phyloP scores from a whole-genome alignment of 768 basidiomycete genomes.

The Nidularia pulvinata region DNA sequence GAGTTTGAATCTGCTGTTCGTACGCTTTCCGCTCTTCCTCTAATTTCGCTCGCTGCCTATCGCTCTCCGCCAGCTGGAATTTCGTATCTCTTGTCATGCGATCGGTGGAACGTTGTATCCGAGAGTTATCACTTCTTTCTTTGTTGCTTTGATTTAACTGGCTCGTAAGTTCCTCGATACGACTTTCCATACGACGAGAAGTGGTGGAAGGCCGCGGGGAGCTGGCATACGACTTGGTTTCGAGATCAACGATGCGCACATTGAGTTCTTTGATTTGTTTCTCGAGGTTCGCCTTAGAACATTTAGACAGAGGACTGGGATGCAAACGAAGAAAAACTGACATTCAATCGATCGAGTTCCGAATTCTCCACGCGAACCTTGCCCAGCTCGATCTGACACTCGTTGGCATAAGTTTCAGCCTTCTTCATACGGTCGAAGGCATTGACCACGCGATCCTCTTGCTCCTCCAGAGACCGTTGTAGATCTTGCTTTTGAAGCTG shows the following conservation, averaged over 20 bases:
- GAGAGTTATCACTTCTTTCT: conserved; percentile 45
- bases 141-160: conserved; percentile 54
- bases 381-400: conserved; percentile 76
- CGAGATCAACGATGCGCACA: conserved; percentile 79
- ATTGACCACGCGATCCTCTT: conserved; percentile 70
- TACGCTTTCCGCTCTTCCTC: conserved; percentile 67
- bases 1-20: conserved; percentile 53
- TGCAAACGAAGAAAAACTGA: conserved; percentile 22
- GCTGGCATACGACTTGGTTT: conserved; percentile 72
- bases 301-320: background rate
- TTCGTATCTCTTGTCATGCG: conserved; percentile 47
- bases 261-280: conserved; percentile 87
- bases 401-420: conserved; percentile 73
- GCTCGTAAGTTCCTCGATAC: conserved; percentile 71
- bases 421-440: conserved; percentile 81
- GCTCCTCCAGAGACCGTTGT: conserved; percentile 75
- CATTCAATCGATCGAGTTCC: conserved; percentile 76
- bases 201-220: conserved; percentile 56
- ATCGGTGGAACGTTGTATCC: conserved; percentile 30
- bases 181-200: conserved; percentile 62
- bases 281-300: conserved; percentile 70
- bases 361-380: conserved; percentile 82
- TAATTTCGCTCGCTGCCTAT: conserved; percentile 57
- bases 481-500: conserved; percentile 83
- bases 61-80: conserved; percentile 56